Evolutionary conservation across 768 basidiomycete species (phyloP).

Genomic region (Nidularia pulvinata): DNA sequence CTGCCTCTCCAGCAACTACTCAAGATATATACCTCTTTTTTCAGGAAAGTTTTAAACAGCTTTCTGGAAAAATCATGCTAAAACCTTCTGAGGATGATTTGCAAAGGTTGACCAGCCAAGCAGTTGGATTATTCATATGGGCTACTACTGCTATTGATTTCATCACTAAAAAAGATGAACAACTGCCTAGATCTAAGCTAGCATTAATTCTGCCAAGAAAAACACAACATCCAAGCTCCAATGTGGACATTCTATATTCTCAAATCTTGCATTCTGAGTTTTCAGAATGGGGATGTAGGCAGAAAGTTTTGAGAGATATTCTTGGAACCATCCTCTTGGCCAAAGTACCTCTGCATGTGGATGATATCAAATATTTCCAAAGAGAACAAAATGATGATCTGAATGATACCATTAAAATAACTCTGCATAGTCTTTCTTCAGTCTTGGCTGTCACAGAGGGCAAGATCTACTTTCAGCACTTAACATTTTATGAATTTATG

Average conservation of each 20-base stretch:
- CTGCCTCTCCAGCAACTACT: not conserved
- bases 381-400: not conserved
- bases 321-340: not conserved
- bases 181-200: not conserved
- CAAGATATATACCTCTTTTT: not conserved
- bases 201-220: not conserved
- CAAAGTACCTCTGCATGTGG: not conserved
- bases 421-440: not conserved
- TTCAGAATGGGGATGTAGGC: not conserved
- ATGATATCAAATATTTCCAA: not conserved
- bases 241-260: not conserved
- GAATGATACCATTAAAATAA: not conserved
- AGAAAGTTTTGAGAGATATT: not conserved
- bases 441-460: not conserved
- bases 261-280: not conserved
- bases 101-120: not conserved
- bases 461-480: not conserved
- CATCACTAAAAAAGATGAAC: not conserved
- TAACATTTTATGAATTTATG: not conserved
- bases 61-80: not conserved
- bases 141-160: not conserved
- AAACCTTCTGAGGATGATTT: not conserved
- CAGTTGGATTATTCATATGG: not conserved
- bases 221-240: not conserved
- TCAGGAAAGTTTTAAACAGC: not conserved